Percentiles rank a stretch among this genome's conserved stretches.
phyloP scores from a whole-genome alignment of 1,284 basidiomycete genomes.

The Rhodotorula sp. region DNA sequence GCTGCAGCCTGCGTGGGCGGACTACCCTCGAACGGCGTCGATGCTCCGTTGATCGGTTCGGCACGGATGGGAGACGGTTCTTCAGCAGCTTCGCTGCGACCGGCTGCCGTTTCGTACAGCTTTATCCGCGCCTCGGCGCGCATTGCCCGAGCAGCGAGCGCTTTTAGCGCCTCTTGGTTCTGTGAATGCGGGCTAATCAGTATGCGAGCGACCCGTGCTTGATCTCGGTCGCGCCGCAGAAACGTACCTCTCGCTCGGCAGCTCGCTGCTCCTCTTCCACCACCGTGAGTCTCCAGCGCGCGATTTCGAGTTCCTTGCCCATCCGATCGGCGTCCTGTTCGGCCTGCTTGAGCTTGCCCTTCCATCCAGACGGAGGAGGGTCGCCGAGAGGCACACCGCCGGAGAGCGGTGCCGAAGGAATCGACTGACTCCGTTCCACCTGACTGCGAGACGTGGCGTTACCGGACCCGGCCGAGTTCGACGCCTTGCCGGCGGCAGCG shows the following conservation, averaged over 20 bases:
- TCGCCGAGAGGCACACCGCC: slow-evolving; percentile 6
- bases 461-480: not conserved
- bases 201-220: not conserved
- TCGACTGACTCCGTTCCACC: not conserved
- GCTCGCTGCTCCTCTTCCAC: slow-evolving; percentile 30
- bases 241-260: slow-evolving; percentile 31
- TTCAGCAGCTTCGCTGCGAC: not conserved
- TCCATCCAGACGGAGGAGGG: slow-evolving; percentile 1
- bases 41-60: too few species aligned
- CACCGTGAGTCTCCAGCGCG: slow-evolving; percentile 32
- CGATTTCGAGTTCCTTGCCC: slow-evolving; percentile 39
- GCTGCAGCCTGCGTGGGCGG: too few species aligned
- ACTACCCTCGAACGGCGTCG: too few species aligned
- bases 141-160: slow-evolving; percentile 33
- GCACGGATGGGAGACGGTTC: too few species aligned
- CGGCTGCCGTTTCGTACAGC: slow-evolving; percentile 21
- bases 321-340: slow-evolving; percentile 32
- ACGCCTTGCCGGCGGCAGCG: not conserved
- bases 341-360: slow-evolving; percentile 15
- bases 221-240: not conserved
- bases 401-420: not conserved
- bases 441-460: not conserved
- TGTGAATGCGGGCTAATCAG: not conserved
- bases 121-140: slow-evolving; percentile 39
- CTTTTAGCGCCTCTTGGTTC: slow-evolving; percentile 37